A percentile compares a stretch with the other conserved stretches of the same genome.
phyloP scores from a whole-genome alignment of 768 basidiomycete genomes.

The Boletus reticulatus region DNA sequence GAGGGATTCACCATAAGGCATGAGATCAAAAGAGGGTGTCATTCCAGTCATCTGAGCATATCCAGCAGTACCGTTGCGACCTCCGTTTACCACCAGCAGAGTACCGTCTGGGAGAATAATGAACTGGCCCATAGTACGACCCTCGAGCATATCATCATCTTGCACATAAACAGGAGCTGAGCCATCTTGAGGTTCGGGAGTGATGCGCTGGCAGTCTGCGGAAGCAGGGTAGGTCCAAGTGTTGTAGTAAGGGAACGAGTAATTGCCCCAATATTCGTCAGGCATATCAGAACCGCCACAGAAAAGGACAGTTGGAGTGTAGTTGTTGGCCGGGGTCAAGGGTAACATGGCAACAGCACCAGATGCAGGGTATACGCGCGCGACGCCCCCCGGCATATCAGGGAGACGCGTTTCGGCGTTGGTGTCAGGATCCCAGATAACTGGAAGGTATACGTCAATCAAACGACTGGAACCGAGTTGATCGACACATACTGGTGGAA shows the following conservation, averaged over 20 bases:
- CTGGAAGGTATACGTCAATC: slow-evolving; percentile 21
- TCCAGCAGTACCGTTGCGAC: slow-evolving; percentile 82
- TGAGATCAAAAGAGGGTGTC: slow-evolving; percentile 41
- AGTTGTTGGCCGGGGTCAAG: slow-evolving; percentile 86
- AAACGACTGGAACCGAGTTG: not conserved
- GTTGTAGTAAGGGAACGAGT: slow-evolving; percentile 67
- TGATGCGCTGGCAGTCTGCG: slow-evolving; percentile 75
- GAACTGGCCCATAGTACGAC: slow-evolving; percentile 92
- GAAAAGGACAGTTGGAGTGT: slow-evolving; percentile 80
- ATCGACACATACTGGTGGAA: slow-evolving; percentile 23
- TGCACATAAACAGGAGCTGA: slow-evolving; percentile 57
- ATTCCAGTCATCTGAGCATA: slow-evolving; percentile 60
- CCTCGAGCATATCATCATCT: slow-evolving; percentile 74
- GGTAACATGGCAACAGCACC: slow-evolving; percentile 90
- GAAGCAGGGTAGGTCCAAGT: slow-evolving; percentile 75
- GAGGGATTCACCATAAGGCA: slow-evolving; percentile 73
- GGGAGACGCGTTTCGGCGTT: slow-evolving; percentile 65
- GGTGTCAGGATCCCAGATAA: slow-evolving; percentile 50
- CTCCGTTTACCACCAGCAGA: slow-evolving; percentile 80
- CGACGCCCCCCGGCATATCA: slow-evolving; percentile 67
- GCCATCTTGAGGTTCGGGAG: slow-evolving; percentile 78
- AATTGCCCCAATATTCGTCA: slow-evolving; percentile 74
- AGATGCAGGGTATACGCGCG: slow-evolving; percentile 89
- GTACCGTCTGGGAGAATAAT: slow-evolving; percentile 79
- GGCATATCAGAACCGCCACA: slow-evolving; percentile 88